Base-by-base conservation (phyloP, 2,329 filamentous ascomycete species). In the Aschersonia sp. region DNA sequence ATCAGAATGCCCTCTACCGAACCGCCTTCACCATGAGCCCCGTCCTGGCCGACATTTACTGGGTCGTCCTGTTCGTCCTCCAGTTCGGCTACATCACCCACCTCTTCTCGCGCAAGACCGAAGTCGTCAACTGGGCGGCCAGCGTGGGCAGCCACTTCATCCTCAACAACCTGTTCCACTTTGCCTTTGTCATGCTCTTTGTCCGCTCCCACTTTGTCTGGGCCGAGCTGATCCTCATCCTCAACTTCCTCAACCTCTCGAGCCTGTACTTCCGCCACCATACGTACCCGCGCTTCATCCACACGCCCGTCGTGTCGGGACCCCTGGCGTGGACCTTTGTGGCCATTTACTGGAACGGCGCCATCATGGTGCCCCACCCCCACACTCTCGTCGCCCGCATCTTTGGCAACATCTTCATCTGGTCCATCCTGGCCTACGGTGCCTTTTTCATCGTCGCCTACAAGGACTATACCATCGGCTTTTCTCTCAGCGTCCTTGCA, bases 291-390 rank as follows among this genome's bases (percentile, higher is more conserved):
- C 74, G 80, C 51, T 79, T 85, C 57, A 85, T 94, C 55, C 87
- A 94, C 64, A 68, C 81, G 9, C 79, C 86, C 5, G 80, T 81
- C 43, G 79, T 88, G 29, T 82, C 83, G 12, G 85, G 81, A 0
- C 88, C 88, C 5, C 71, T 94, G 55, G 85, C 66, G 11, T 95
- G 87, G 85, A 88, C 83, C 11, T 85, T 92, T 59, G 80, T 90
- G 11, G 84, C 85, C 32, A 73, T 95, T 47, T 90, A 89, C 71
- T 94, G 87, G 86, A 86, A 87, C 56, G 88, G 88, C 7, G 87
- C 88, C 22, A 81, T 89, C 44, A 85, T 85, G 60, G 77, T 90
- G n/a, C 69, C 69, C n/a, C 72, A 86, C 59, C 74, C 79, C 6
- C 68, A 81, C 49, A 75, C 69, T 49, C 63, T 87, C 5, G 72